Percentiles rank a stretch among this genome's conserved stretches.
Evolutionary conservation across 495 filamentous ascomycete species (phyloP).

Genomic region (Usnea hakonensis): DNA sequence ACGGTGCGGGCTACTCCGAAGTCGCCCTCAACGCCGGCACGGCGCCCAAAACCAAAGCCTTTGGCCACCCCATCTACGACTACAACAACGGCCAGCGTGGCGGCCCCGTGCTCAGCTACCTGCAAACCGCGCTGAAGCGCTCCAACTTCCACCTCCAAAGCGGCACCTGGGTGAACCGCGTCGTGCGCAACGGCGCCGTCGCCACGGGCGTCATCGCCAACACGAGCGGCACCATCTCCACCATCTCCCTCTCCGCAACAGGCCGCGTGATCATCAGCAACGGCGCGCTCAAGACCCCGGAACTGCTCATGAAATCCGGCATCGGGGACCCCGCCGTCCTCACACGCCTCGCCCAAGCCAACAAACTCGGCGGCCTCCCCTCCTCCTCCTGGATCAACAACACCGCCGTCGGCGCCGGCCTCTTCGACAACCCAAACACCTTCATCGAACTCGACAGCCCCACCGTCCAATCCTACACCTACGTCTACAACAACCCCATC

Average conservation of each 20-base stretch:
- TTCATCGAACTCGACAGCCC: conserved; percentile 34
- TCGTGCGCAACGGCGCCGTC: conserved; percentile 53
- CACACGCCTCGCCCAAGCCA: conserved; percentile 21
- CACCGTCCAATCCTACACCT: conserved; percentile 30
- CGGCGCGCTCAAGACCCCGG: conserved; percentile 65
- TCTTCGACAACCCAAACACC: conserved; percentile 42
- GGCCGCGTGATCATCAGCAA: conserved; percentile 33
- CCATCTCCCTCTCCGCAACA: background rate
- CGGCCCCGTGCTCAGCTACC: conserved; percentile 67
- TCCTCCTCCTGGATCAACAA: conserved; percentile 32
- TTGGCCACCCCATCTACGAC: conserved; percentile 61
- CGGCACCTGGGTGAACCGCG: conserved; percentile 56
- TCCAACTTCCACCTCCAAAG: conserved; percentile 61
- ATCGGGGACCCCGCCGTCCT: conserved; percentile 44
- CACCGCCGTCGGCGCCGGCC: conserved; percentile 30
- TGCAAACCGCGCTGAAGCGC: conserved; percentile 51
- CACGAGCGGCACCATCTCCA: background rate
- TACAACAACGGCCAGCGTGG: conserved; percentile 57
- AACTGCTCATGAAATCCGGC: conserved; percentile 59
- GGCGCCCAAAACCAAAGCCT: conserved; percentile 59
- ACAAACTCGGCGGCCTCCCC: conserved; percentile 16
- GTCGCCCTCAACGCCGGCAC: conserved; percentile 55
- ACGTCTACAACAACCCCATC: conserved; percentile 31
- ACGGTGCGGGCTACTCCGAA: conserved; percentile 50
- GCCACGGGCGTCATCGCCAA: conserved; percentile 43